Evolutionary conservation across 257 asterid species (phyloP).

Genomic region (Anisodus tanguticus): DNA sequence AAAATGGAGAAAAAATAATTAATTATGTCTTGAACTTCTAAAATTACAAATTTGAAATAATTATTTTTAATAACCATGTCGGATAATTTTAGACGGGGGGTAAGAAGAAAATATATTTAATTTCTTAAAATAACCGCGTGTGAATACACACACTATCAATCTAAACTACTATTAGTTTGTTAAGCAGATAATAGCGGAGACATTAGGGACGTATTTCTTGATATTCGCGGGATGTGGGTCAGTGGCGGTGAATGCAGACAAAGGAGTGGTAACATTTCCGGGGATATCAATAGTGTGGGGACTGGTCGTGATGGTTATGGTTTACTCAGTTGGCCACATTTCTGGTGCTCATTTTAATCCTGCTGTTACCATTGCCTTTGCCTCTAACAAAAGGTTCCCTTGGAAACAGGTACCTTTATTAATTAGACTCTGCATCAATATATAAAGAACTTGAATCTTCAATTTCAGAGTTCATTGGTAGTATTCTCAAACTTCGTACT

Average conservation of each 20-base stretch:
- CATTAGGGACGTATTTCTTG: conserved; percentile 73
- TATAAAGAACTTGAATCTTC: neutral
- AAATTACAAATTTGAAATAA: no score
- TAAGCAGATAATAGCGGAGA: conserved; percentile 76
- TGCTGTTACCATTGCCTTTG: conserved; percentile 87
- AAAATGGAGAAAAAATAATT: no score
- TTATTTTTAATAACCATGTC: no score
- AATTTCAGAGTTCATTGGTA: neutral
- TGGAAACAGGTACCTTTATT: conserved; percentile 65
- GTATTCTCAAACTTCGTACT: neutral
- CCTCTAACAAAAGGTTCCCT: conserved; percentile 75
- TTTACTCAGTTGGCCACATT: conserved; percentile 81
- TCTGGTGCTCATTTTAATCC: conserved; percentile 97
- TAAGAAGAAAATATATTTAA: no score
- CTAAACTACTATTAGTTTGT: no score
- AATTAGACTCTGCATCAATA: no score
- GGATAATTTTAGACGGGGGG: no score
- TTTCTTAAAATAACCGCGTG: no score
- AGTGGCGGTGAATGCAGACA: conserved; percentile 70
- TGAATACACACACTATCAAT: no score
- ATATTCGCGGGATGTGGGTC: conserved; percentile 80
- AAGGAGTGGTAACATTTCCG: conserved; percentile 61
- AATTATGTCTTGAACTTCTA: no score
- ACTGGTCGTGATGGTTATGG: conserved; percentile 82
- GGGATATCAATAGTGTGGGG: conserved; percentile 88